These are phyloP conservation scores for Diplodia mutila DNA, from an alignment of 2,329 filamentous ascomycete genomes.

Conservation along the genomic window DNA sequence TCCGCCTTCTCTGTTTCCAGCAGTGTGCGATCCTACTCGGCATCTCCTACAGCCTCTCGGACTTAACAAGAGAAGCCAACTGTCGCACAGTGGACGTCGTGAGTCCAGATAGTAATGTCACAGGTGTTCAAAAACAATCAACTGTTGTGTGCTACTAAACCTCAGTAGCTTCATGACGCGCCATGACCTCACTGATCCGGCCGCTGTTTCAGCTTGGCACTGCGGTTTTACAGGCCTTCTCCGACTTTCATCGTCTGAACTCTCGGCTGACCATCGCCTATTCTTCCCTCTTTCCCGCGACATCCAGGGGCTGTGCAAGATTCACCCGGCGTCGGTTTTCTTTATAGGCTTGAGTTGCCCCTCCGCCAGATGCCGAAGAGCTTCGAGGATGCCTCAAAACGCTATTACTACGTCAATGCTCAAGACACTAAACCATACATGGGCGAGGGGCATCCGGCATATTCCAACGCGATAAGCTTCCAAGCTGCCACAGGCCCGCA, in stretches of 20 bases:
- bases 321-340: background rate
- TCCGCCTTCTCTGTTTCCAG: background rate
- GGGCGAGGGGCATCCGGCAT: background rate
- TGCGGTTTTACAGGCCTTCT: background rate
- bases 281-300: background rate
- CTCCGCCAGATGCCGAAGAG: background rate
- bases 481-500: background rate
- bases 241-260: background rate
- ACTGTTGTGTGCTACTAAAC: background rate
- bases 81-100: background rate
- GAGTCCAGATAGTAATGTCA: background rate
- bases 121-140: background rate
- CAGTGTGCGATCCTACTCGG: background rate
- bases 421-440: background rate
- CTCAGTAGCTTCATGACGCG: background rate
- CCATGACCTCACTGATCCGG: background rate
- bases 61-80: background rate
- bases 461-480: background rate
- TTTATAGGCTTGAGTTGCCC: conserved; percentile 1
- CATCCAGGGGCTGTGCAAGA: background rate
- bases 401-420: background rate
- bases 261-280: background rate
- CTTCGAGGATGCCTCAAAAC: background rate
- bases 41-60: background rate
- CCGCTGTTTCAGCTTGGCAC: conserved; percentile 14